These are phyloP conservation scores for Mortierella sp. DNA, from an alignment of 371 early-diverging fungal species.

Conservation along the genomic window DNA sequence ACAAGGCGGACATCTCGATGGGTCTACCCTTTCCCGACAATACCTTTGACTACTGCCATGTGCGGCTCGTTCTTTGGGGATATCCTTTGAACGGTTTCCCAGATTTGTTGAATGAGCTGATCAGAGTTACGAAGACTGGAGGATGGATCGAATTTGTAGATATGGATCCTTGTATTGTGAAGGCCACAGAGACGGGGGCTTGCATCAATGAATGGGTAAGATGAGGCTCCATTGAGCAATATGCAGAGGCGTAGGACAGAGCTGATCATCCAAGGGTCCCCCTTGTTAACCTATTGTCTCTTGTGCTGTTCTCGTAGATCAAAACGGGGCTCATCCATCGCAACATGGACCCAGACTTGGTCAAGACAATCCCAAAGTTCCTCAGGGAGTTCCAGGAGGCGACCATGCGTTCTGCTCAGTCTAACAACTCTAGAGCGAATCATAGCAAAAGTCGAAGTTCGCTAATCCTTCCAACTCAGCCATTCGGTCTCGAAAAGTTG, in stretches of 20 bases:
- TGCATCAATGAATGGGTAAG: conserved; percentile 53
- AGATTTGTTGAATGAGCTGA: conserved; percentile 50
- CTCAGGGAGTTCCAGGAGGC: conserved; percentile 40
- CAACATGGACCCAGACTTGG: conserved; percentile 51
- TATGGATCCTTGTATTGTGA: conserved; percentile 50
- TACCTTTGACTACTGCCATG: conserved; percentile 55
- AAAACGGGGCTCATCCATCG: conserved; percentile 49
- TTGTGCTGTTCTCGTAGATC: conserved; percentile 26
- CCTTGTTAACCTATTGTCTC: no score
- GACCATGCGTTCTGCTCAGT: conserved; percentile 5
- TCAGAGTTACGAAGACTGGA: conserved; percentile 58
- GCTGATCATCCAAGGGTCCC: no score
- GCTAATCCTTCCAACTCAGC: conserved; percentile 7
- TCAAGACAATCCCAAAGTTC: conserved; percentile 33
- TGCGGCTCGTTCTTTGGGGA: conserved; percentile 47
- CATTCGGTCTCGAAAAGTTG: conserved; percentile 29
- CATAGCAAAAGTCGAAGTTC: conserved; percentile 5
- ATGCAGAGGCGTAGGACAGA: no score
- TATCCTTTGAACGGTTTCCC: conserved; percentile 41
- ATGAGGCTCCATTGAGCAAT: no score
- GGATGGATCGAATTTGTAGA: conserved; percentile 63
- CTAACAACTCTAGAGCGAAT: background rate
- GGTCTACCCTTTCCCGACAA: conserved; percentile 54
- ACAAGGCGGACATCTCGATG: conserved; percentile 40
- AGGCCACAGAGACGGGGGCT: conserved; percentile 39